Evolutionary conservation across 768 basidiomycete species (phyloP).

Genomic region (Holtermannia corniformis): DNA sequence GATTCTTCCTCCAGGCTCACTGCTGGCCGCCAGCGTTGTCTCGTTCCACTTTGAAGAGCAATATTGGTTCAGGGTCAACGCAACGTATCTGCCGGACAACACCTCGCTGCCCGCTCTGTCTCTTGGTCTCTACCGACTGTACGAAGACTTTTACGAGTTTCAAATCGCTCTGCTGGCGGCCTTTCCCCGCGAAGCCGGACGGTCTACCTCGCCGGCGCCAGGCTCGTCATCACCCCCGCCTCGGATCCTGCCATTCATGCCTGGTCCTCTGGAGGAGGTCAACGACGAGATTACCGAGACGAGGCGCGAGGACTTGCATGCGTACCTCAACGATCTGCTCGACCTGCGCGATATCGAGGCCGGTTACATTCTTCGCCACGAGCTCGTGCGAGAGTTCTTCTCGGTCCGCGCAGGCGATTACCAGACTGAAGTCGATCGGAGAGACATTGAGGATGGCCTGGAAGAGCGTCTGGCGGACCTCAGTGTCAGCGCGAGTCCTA

Average conservation of each 20-base stretch:
- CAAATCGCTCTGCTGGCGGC: constrained; percentile 77
- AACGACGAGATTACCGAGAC: constrained; percentile 72
- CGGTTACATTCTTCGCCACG: constrained; percentile 70
- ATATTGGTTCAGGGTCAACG: constrained; percentile 95
- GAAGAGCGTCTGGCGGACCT: constrained; percentile 30
- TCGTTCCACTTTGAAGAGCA: constrained; percentile 97
- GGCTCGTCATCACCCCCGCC: constrained; percentile 38
- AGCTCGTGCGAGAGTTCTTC: constrained; percentile 72
- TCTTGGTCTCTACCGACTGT: constrained; percentile 83
- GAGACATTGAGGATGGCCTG: constrained; percentile 41
- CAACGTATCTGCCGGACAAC: constrained; percentile 73
- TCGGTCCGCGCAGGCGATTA: constrained; percentile 77
- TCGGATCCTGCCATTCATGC: constrained; percentile 92
- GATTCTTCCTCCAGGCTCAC: constrained; percentile 51
- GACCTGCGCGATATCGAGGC: constrained; percentile 55
- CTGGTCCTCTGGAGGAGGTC: constrained; percentile 77
- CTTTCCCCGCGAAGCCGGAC: constrained; percentile 86
- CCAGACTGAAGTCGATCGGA: constrained; percentile 53
- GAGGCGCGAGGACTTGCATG: constrained; percentile 72
- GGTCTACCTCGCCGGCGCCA: constrained; percentile 30
- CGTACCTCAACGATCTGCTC: constrained; percentile 74
- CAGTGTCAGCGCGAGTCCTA: background rate
- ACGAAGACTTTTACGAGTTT: constrained; percentile 98
- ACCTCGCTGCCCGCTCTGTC: constrained; percentile 46
- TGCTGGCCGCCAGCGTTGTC: constrained; percentile 77